Percentiles rank a stretch among this genome's conserved stretches.
Conservation (phyloP, 2,329 filamentous ascomycete species). For the Coniochaeta hoffmannii region DNA sequence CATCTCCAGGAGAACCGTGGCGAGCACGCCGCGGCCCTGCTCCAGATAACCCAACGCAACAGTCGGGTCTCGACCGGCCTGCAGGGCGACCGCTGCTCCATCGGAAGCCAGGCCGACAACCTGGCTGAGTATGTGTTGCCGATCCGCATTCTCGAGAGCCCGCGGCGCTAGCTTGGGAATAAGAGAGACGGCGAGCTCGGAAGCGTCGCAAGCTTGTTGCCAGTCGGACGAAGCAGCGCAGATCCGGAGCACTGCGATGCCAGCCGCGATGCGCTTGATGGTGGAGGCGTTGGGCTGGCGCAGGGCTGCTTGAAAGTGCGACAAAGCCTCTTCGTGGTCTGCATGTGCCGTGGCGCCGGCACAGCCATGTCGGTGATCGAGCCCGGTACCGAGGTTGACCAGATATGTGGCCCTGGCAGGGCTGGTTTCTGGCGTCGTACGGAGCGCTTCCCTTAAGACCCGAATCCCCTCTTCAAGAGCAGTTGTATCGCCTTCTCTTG, state of each 20-base stretch:
- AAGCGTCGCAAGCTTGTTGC: background rate
- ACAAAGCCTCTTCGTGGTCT: background rate
- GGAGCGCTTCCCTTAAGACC: background rate
- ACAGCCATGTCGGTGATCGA: background rate
- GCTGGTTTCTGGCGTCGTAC: background rate
- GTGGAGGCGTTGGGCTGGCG: background rate
- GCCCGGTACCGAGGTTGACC: conserved; percentile 3
- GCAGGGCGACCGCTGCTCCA: background rate
- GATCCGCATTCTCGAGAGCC: conserved; percentile 1
- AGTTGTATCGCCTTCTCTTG: background rate
- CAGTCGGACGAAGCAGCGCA: background rate
- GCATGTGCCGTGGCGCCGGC: background rate
- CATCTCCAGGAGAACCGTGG: conserved; percentile 1
- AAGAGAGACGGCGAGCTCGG: conserved; percentile 2
- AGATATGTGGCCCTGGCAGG: background rate
- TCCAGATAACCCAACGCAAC: conserved; percentile 4
- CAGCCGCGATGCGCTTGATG: background rate
- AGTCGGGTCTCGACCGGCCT: background rate
- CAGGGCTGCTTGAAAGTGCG: background rate
- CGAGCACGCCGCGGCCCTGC: conserved; percentile 4
- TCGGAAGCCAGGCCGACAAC: conserved; percentile 2
- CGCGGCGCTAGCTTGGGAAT: conserved; percentile 3
- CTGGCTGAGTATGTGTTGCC: conserved; percentile 3
- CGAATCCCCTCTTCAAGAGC: conserved; percentile 3
- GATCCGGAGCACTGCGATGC: background rate